Evolutionary conservation across 192 early-diverging fungal species (phyloP).

Genomic region (Coemansia sp.): DNA sequence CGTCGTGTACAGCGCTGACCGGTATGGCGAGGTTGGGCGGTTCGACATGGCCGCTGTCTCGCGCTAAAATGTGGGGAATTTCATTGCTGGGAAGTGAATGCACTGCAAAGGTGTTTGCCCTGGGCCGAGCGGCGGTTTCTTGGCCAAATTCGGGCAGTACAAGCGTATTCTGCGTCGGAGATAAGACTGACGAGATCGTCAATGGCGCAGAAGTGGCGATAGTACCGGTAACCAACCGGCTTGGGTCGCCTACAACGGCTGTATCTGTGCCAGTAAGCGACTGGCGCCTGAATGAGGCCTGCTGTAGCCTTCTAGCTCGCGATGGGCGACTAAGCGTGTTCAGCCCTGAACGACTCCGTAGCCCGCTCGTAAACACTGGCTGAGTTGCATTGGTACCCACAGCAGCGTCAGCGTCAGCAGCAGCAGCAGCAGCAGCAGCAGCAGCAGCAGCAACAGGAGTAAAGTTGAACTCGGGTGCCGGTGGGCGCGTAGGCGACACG

Average conservation of each 20-base stretch:
- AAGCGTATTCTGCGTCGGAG: slow-evolving; percentile 1
- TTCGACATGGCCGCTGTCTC: slow-evolving; percentile 45
- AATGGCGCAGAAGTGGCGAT: neutral
- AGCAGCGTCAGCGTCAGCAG: neutral
- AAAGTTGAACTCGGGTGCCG: slow-evolving; percentile 3
- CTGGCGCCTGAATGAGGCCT: slow-evolving; percentile 18
- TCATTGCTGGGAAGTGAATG: neutral
- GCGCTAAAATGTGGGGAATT: neutral
- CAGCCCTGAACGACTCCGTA: slow-evolving; percentile 22
- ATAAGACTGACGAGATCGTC: neutral
- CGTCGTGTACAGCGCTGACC: slow-evolving; percentile 2
- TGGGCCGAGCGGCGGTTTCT: slow-evolving; percentile 6
- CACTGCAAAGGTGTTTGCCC: slow-evolving; percentile 35
- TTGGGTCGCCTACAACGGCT: neutral
- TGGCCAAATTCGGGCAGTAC: slow-evolving; percentile 7
- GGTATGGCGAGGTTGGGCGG: neutral
- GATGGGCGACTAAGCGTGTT: slow-evolving; percentile 34
- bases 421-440: neutral
- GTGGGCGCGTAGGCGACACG: neutral
- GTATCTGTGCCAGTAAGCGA: neutral
- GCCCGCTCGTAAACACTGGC: slow-evolving; percentile 27
- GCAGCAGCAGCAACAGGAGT: slow-evolving; percentile 4
- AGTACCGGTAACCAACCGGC: neutral
- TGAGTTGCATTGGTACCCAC: neutral
- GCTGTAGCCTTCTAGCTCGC: slow-evolving; percentile 22